Conservation (phyloP, 176 grass and related monocot genomes). For the Aegilops tauschii region DNA sequence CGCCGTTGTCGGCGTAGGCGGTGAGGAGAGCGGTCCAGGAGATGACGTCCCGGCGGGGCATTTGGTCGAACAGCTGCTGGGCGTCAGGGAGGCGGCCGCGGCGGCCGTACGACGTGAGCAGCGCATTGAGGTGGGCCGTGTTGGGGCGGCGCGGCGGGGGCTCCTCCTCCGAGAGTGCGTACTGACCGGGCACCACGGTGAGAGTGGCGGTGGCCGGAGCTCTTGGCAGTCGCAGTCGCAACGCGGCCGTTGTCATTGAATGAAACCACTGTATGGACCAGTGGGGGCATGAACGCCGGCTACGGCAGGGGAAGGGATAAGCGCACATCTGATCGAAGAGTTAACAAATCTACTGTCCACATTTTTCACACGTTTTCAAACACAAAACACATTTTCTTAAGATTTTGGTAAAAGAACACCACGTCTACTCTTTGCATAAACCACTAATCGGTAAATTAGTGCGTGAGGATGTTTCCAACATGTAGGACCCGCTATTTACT, state of each 20-base stretch:
- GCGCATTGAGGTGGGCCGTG: constrained; percentile 45
- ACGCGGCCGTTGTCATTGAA: constrained; percentile 21
- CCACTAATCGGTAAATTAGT: too few species aligned
- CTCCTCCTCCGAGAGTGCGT: not conserved
- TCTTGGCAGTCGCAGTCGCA: constrained; percentile 33
- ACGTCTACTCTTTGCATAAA: too few species aligned
- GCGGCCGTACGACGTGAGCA: constrained; percentile 51
- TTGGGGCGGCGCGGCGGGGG: constrained; percentile 1
- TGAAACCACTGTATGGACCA: not conserved
- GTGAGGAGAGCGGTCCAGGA: constrained; percentile 74
- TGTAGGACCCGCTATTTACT: too few species aligned
- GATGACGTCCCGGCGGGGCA: constrained; percentile 67
- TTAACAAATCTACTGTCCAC: too few species aligned
- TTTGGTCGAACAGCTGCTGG: constrained; percentile 56
- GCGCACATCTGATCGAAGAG: not conserved
- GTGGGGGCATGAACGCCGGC: not conserved
- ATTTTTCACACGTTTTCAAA: not conserved
- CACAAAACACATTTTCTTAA: too few species aligned
- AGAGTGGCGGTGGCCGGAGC: constrained; percentile 6
- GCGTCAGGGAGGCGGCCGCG: constrained; percentile 51
- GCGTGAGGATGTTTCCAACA: too few species aligned
- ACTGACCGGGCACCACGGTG: not conserved
- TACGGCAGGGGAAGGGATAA: not conserved
- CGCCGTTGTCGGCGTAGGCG: constrained; percentile 48
- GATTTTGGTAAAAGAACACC: too few species aligned